phyloP scores from a whole-genome alignment of 768 basidiomycete genomes.

The Chiua virens region DNA sequence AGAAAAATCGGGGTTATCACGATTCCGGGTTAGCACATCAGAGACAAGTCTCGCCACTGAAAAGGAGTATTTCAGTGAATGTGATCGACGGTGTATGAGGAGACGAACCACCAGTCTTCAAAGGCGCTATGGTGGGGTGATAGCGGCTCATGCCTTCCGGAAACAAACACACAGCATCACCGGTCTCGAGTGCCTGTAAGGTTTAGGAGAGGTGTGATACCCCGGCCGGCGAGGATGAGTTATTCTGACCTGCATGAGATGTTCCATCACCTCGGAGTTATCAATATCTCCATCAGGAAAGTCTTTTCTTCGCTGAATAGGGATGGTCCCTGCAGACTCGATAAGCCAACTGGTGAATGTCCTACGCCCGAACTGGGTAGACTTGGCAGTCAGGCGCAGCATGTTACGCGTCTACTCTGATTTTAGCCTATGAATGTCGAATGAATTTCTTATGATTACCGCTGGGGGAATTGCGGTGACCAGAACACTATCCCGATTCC shows the following conservation, averaged over 20 bases:
- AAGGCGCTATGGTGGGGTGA: slow-evolving; percentile 81
- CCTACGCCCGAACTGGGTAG: slow-evolving; percentile 77
- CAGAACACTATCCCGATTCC: slow-evolving; percentile 51
- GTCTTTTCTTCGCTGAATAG: slow-evolving; percentile 77
- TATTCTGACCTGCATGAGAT: slow-evolving; percentile 58
- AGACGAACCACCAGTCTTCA: slow-evolving; percentile 78
- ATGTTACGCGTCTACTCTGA: slow-evolving; percentile 64
- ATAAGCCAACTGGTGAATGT: slow-evolving; percentile 93
- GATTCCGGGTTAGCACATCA: slow-evolving; percentile 70
- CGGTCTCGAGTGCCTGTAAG: slow-evolving; percentile 65
- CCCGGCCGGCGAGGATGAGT: background rate
- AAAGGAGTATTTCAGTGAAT: background rate
- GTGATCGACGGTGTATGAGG: background rate
- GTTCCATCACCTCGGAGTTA: slow-evolving; percentile 68
- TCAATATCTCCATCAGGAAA: slow-evolving; percentile 52
- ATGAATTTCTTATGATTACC: slow-evolving; percentile 37
- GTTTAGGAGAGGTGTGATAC: slow-evolving; percentile 8
- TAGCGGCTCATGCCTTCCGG: slow-evolving; percentile 87
- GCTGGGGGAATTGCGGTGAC: slow-evolving; percentile 70
- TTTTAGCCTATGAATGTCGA: slow-evolving; percentile 3
- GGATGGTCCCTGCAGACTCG: slow-evolving; percentile 84
- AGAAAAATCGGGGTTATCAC: slow-evolving; percentile 66
- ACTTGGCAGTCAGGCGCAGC: slow-evolving; percentile 84
- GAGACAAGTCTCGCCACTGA: slow-evolving; percentile 80
- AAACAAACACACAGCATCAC: slow-evolving; percentile 81